These are phyloP conservation scores for Hyparrhenia diplandra DNA, from an alignment of 176 grass and related monocot species.

Conservation along the genomic window DNA sequence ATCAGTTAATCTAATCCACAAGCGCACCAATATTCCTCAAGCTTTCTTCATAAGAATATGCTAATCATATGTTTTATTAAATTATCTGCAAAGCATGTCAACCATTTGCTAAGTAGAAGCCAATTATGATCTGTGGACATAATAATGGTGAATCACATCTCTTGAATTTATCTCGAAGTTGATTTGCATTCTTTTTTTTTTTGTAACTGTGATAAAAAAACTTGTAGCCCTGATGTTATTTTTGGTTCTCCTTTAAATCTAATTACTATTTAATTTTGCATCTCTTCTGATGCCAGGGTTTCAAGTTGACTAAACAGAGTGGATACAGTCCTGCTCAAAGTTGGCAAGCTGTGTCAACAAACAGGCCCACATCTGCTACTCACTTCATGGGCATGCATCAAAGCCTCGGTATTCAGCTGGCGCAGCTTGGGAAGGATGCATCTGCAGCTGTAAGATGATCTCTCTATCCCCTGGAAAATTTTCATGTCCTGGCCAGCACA, in stretches of 20 bases:
- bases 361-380: slow-evolving; percentile 41
- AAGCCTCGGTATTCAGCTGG: slow-evolving; percentile 71
- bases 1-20: neutral
- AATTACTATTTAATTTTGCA: neutral
- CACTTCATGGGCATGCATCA: slow-evolving; percentile 74
- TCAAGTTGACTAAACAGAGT: slow-evolving; percentile 74
- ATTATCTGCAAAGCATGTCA: neutral
- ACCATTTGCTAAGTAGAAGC: neutral
- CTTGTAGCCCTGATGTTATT: neutral
- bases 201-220: neutral
- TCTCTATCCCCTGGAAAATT: neutral
- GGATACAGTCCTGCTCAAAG: slow-evolving; percentile 53
- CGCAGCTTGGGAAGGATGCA: slow-evolving; percentile 67
- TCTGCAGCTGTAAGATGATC: slow-evolving; percentile 54
- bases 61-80: neutral
- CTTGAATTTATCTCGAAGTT: slow-evolving; percentile 2
- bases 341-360: slow-evolving; percentile 66
- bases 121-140: slow-evolving; percentile 11
- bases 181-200: slow-evolving; percentile 4
- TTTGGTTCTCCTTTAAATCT: slow-evolving; percentile 8
- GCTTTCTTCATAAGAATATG: slow-evolving; percentile 1
- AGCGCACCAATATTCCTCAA: neutral
- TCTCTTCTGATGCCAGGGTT: slow-evolving; percentile 46
- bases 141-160: neutral
- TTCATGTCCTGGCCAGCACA: slow-evolving; percentile 20